Percentiles rank a stretch among this genome's conserved stretches.
phyloP scores from a whole-genome alignment of 306 rosid species.

The Quercus robur region DNA sequence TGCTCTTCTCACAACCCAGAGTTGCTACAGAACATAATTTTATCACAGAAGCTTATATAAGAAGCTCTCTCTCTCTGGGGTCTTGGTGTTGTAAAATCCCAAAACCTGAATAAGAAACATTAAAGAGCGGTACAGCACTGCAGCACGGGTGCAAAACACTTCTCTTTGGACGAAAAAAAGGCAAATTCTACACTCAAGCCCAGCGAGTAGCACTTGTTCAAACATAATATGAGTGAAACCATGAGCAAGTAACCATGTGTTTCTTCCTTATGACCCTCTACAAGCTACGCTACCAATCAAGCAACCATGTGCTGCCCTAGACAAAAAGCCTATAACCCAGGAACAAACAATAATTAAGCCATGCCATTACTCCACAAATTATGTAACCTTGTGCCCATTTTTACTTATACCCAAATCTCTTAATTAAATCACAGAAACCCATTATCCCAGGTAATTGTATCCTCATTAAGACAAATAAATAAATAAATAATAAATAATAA shows the following conservation, averaged over 20 bases:
- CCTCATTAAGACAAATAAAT: conserved; percentile 1
- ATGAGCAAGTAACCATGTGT: conserved; percentile 39
- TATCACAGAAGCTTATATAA: no score
- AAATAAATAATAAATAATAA: no score
- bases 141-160: no score
- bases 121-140: no score
- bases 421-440: conserved; percentile 4
- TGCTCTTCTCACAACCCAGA: no score
- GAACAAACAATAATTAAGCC: background rate
- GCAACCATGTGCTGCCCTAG: conserved; percentile 37
- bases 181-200: conserved; percentile 18
- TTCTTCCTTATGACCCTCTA: conserved; percentile 29
- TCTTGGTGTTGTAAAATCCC: no score
- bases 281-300: conserved; percentile 15
- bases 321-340: conserved; percentile 3
- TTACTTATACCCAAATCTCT: conserved; percentile 1
- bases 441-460: background rate
- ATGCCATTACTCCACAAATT: background rate
- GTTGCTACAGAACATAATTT: no score
- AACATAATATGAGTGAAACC: conserved; percentile 14
- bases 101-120: no score
- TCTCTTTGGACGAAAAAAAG: no score
- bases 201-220: conserved; percentile 18
- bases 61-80: no score
- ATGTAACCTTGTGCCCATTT: conserved; percentile 20